A percentile compares a stretch with the other conserved stretches of the same genome.
Conservation (phyloP, 176 grass and related monocot genomes). For the Pontederia crassipes region DNA sequence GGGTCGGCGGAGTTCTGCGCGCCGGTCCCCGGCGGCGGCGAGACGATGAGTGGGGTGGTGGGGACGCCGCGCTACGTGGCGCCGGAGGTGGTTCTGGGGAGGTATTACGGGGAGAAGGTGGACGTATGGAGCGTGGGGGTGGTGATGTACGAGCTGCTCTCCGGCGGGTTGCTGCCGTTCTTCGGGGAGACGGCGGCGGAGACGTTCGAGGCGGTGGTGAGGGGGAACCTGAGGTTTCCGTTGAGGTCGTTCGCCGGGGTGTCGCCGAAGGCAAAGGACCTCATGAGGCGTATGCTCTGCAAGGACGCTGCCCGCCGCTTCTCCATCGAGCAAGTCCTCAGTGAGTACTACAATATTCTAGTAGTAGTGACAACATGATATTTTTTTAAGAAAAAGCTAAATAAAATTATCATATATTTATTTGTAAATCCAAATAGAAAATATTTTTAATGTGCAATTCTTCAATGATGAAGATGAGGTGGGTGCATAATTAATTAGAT, state of each 20-base stretch:
- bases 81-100: conserved; percentile 55
- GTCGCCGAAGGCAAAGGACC: conserved; percentile 67
- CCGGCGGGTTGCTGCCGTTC: conserved; percentile 55
- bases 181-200: conserved; percentile 40
- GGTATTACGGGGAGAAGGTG: conserved; percentile 59
- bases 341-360: conserved; percentile 5
- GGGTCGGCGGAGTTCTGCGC: conserved; percentile 66
- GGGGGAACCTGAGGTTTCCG: conserved; percentile 50
- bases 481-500: too few relatives aligned
- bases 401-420: neutral
- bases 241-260: conserved; percentile 37
- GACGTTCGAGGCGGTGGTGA: conserved; percentile 52
- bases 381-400: neutral
- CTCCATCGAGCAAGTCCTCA: conserved; percentile 65
- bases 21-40: conserved; percentile 20
- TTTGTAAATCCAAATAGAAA: neutral
- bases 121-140: conserved; percentile 90
- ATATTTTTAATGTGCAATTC: too few relatives aligned
- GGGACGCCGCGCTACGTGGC: conserved; percentile 74
- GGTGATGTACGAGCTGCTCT: conserved; percentile 62
- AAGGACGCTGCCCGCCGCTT: conserved; percentile 53
- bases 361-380: neutral
- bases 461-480: too few relatives aligned
- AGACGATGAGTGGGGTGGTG: conserved; percentile 43
- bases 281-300: conserved; percentile 67